These are phyloP conservation scores for Teunomyces gatunensis DNA, from an alignment of 805 yeast genomes.

Conservation along the genomic window DNA sequence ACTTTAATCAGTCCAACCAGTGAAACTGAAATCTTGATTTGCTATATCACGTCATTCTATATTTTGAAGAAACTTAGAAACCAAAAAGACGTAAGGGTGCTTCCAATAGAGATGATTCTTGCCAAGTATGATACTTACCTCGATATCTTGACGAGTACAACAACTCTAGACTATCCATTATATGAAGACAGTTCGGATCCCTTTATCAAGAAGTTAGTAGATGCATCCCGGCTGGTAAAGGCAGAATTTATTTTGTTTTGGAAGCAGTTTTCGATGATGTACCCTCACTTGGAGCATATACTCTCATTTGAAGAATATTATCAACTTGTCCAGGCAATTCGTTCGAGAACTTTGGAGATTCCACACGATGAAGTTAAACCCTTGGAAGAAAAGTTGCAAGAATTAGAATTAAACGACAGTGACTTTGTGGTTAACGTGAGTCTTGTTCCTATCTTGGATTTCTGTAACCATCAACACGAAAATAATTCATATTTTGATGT, in stretches of 20 bases:
- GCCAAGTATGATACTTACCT: slow-evolving; percentile 26
- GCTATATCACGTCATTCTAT: slow-evolving; percentile 24
- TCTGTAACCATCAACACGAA: slow-evolving; percentile 55
- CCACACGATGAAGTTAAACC: slow-evolving; percentile 39
- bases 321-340: slow-evolving; percentile 45
- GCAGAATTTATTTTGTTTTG: not conserved
- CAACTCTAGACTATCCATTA: slow-evolving; percentile 15
- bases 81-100: not conserved
- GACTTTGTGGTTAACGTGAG: slow-evolving; percentile 51
- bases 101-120: slow-evolving; percentile 16
- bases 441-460: slow-evolving; percentile 65
- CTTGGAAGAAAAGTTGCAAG: not conserved
- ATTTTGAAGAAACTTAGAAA: slow-evolving; percentile 4
- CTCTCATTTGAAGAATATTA: slow-evolving; percentile 20
- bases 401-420: slow-evolving; percentile 13
- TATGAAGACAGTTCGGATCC: slow-evolving; percentile 8
- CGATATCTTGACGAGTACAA: slow-evolving; percentile 29
- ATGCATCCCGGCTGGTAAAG: not conserved
- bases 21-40: slow-evolving; percentile 27
- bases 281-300: slow-evolving; percentile 6
- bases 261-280: not conserved
- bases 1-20: slow-evolving; percentile 19
- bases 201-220: slow-evolving; percentile 7
- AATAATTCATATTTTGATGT: slow-evolving; percentile 61
- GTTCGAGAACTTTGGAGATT: slow-evolving; percentile 63